Conservation (phyloP, 2,329 filamentous ascomycete species). For the Aspergillus viridinutans region DNA sequence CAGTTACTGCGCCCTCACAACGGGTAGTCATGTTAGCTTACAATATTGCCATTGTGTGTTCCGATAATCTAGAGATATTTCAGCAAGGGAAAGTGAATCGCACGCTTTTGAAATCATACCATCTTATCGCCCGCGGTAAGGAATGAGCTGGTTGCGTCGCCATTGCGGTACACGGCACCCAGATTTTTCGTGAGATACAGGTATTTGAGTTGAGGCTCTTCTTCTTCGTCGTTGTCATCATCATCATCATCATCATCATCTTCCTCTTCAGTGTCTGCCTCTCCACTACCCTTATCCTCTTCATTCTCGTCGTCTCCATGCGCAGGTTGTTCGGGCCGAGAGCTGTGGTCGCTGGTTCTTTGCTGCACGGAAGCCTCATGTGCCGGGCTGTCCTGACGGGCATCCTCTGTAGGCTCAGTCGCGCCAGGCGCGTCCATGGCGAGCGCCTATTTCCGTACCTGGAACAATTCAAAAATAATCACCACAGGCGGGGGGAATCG, state of each 20-base stretch:
- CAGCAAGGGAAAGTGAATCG: conserved; percentile 24
- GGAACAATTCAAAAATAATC: conserved; percentile 12
- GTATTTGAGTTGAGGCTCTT: conserved; percentile 93
- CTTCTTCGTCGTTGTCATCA: conserved; percentile 80
- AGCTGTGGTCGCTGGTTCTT: conserved; percentile 8
- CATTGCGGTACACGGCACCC: conserved; percentile 80
- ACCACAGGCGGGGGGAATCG: conserved; percentile 3
- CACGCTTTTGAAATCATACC: conserved; percentile 50
- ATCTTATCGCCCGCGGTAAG: conserved; percentile 93
- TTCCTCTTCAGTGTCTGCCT: conserved; percentile 49
- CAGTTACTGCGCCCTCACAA: conserved; percentile 9
- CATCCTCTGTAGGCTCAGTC: conserved; percentile 22
- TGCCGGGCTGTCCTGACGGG: conserved; percentile 16
- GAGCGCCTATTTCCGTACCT: conserved; percentile 25
- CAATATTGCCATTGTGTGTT: conserved; percentile 94
- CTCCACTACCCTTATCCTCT: conserved; percentile 19
- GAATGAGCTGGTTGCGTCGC: conserved; percentile 89
- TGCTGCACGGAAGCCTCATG: conserved; percentile 14
- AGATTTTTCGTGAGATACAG: conserved; percentile 78
- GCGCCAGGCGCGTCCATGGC: conserved; percentile 39
- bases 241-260: conserved; percentile 69
- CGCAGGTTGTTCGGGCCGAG: conserved; percentile 3
- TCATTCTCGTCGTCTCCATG: conserved; percentile 13
- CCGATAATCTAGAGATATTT: conserved; percentile 66
- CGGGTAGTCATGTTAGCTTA: conserved; percentile 45